Base-by-base conservation (phyloP, 306 rosid species). In the Sicyos edulis region DNA sequence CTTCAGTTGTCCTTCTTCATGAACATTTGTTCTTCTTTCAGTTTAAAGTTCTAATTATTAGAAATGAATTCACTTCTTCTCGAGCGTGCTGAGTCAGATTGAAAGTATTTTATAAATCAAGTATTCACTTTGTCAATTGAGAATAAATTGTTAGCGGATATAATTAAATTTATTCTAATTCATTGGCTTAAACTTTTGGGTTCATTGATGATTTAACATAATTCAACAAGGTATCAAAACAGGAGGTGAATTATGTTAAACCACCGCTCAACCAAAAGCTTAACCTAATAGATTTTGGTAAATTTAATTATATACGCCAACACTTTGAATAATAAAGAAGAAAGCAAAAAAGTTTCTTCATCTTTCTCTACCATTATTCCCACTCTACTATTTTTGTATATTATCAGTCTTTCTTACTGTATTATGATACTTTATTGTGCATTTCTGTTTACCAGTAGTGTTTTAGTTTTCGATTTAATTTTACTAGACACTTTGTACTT, bases 1-100 rank as follows among this genome's bases (percentile, higher is more conserved):
- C 47, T 79, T 63, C 45, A 17, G 15, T 19, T 64, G 34, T 71
- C 32, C 58, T 58, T 3, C 54, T 71, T 54, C 24, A 8, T 7
- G 42, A 26, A 42, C 44, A 17, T 65, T 65, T 65, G 34, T 19
- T 13, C 10, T 65, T 11, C 10, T 65, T 44, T 44, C 54, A 19
- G 44, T 65, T 40, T 19, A 19, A 17, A 11, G 34, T 65, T 59
- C 68, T 61, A 13, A 29, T n/a, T 13, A 60, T 60, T 8, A 7
- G 45, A 60, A 32, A 29, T 60, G 20, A 13, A 24, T 24, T 58
- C 32, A 4, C 20, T 20, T 56, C 2, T 56, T 56, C 8, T 56
- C 62, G 34, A 56, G 34, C 62, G 4, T 4, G 15, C 62, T 21
- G 62, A 34, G 24, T 29, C 62, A 22, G 34, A 56, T 4, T 11